Conservation (phyloP, 2,329 filamentous ascomycete genomes). For the Fusarium sp. region DNA sequence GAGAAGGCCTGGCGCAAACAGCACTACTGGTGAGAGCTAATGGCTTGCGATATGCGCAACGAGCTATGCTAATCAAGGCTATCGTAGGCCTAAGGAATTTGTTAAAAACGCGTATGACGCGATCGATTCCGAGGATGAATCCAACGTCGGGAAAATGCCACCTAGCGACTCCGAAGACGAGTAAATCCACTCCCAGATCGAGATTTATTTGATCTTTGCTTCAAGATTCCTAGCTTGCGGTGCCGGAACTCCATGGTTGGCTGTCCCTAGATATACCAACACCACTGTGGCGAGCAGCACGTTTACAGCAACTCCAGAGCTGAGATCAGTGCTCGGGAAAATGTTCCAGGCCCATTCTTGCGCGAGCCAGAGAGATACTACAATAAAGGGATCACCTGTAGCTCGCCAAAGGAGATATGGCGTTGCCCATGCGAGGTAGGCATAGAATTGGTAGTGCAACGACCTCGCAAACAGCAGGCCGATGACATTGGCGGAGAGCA, state of each 20-base stretch:
- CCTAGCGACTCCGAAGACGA: constrained; percentile 78
- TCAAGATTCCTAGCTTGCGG: constrained; percentile 29
- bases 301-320: constrained; percentile 71
- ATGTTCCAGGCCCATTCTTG: constrained; percentile 97
- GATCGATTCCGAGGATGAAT: constrained; percentile 79
- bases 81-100: constrained; percentile 79
- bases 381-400: constrained; percentile 71
- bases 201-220: constrained; percentile 47
- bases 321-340: constrained; percentile 76
- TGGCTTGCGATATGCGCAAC: background rate
- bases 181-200: constrained; percentile 25
- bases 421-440: constrained; percentile 88
- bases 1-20: constrained; percentile 93
- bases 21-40: constrained; percentile 74
- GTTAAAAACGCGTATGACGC: constrained; percentile 68
- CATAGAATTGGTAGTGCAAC: constrained; percentile 95
- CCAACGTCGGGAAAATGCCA: constrained; percentile 84
- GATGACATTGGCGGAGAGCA: constrained; percentile 79
- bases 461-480: constrained; percentile 87
- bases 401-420: constrained; percentile 87
- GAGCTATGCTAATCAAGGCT: constrained; percentile 26
- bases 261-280: constrained; percentile 67
- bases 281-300: constrained; percentile 73
- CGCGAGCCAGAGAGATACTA: constrained; percentile 74
- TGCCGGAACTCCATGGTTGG: constrained; percentile 49